Conservation (phyloP, 768 basidiomycete species). For the Xerocomus potaroensis region DNA sequence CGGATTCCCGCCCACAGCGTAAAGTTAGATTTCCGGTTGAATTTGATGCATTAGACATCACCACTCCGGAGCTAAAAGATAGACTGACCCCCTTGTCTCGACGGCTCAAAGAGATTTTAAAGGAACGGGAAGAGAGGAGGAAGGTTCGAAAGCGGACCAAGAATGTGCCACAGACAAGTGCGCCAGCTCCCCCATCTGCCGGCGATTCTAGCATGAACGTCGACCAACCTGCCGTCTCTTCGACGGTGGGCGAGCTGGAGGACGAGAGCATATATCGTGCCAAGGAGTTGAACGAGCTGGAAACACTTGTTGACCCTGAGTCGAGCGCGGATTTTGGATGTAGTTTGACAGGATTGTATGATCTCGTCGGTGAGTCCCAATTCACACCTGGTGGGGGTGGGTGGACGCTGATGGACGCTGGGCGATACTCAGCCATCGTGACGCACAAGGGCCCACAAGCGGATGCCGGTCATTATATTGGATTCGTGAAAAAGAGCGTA, state of each 20-base stretch:
- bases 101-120: conserved; percentile 74
- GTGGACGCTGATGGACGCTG: background rate
- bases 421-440: conserved; percentile 65
- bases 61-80: conserved; percentile 70
- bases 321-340: conserved; percentile 66
- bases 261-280: conserved; percentile 62
- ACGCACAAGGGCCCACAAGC: conserved; percentile 97
- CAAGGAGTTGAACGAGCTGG: conserved; percentile 63
- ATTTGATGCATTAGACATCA: conserved; percentile 80
- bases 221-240: conserved; percentile 37
- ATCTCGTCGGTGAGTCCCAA: conserved; percentile 71
- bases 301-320: conserved; percentile 57
- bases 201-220: conserved; percentile 37
- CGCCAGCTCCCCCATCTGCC: conserved; percentile 18
- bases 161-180: conserved; percentile 14
- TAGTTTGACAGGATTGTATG: conserved; percentile 81
- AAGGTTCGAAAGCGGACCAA: conserved; percentile 80
- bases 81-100: conserved; percentile 69
- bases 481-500: conserved; percentile 77
- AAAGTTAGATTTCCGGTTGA: conserved; percentile 92
- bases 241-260: conserved; percentile 39
- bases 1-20: conserved; percentile 41
- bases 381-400: background rate
- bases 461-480: conserved; percentile 95
- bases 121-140: conserved; percentile 76